A percentile compares a stretch with the other conserved stretches of the same genome.
Conservation (phyloP, 495 filamentous ascomycete species). For the Schizothecium vesticola region DNA sequence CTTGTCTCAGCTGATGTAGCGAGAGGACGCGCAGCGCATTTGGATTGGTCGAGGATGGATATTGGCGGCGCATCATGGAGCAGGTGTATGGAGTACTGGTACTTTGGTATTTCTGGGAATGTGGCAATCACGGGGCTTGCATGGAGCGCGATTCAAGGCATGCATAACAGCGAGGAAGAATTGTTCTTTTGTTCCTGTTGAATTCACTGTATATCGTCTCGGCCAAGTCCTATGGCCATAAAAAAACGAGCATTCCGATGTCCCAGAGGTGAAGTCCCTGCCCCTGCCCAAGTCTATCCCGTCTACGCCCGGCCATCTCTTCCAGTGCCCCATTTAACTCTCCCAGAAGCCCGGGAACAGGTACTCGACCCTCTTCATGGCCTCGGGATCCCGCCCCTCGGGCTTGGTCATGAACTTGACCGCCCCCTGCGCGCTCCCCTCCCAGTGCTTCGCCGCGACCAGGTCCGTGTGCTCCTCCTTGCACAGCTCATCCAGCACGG, state of each 20-base stretch:
- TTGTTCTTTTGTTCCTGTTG: not conserved
- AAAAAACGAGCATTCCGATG: not conserved
- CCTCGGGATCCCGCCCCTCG: conserved; percentile 56
- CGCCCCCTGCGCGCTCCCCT: conserved; percentile 55
- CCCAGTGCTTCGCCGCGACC: conserved; percentile 72
- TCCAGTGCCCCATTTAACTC: conserved; percentile 14
- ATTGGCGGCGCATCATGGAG: not conserved
- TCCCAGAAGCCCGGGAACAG: conserved; percentile 64
- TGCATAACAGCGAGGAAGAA: not conserved
- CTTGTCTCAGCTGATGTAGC: conserved; percentile 52
- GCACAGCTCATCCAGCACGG: conserved; percentile 78
- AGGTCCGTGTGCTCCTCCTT: conserved; percentile 69
- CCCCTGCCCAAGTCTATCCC: conserved; percentile 9
- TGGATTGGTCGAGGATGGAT: not conserved
- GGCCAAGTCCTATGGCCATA: not conserved
- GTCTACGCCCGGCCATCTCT: not conserved
- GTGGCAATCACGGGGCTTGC: not conserved
- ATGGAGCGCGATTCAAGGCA: not conserved
- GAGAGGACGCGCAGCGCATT: not conserved
- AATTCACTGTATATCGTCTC: not conserved
- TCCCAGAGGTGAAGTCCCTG: not conserved
- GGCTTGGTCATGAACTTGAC: conserved; percentile 70
- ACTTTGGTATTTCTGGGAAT: not conserved
- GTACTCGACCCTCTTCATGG: conserved; percentile 65
- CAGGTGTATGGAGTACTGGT: not conserved